Evolutionary conservation across 169 alveolate genomes (phyloP), one percentile per base, ranked within the genome.

Genomic region (Besnoitia besnoiti): DNA sequence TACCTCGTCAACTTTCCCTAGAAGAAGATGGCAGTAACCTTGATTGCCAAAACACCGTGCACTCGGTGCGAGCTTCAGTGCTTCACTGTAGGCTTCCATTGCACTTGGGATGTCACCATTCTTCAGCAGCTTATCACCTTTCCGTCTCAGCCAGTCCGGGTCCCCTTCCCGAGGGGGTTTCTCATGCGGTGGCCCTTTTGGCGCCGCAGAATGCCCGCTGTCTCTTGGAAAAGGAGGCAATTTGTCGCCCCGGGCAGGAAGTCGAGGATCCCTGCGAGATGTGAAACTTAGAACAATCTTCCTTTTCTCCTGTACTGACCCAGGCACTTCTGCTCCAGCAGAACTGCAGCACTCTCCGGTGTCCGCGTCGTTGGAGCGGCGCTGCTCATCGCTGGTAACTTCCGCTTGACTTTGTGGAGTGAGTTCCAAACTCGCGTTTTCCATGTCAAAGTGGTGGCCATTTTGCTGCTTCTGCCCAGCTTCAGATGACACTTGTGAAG

Each of bases 241-340:
- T 77, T 77, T 77, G 61, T 77, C 59, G 4, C 87, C 87, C 55
- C 87, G 35, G 5, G 87, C 87, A 40, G 87, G 87, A 19, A 77
- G 59, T 21, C 87, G 87, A 5, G 35, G 21, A 8, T 39, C 14
- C 55, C 40, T 77, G 7, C 87, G 87, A 3, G 87, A 5, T 21
- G 87, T 77, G 59, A 77, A 77, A 77, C 37, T 77, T 14, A 77
- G 59, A 10, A 39, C 19, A 40, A 77, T 35, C 30, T 24, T 77
- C 33, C 30, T 77, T 40, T 73, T 73, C 82, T n/a, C 47, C 16
- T 7, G 82, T 73, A 19, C 47, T 27, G 82, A n/a, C 12, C n/a
- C 82, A 73, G 12, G n/a, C n/a, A n/a, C n/a, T n/a, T n/a, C n/a
- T n/a, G n/a, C n/a, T n/a, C n/a, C n/a, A n/a, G n/a, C n/a, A n/a